Evolutionary conservation across 2,329 filamentous ascomycete genomes (phyloP).

Genomic region (Cladosporium sp.): DNA sequence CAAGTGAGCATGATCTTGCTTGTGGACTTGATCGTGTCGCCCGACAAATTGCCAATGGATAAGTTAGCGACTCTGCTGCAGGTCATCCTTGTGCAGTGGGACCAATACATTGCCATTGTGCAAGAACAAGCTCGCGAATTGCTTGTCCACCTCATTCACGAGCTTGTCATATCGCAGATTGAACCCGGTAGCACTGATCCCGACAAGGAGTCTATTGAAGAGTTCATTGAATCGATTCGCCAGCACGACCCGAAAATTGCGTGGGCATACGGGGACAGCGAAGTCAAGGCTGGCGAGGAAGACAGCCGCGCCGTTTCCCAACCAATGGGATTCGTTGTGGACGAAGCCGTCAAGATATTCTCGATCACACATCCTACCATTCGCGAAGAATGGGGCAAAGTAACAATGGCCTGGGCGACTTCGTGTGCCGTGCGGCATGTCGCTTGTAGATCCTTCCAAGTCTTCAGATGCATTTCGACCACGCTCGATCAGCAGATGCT

Average conservation of each 20-base stretch:
- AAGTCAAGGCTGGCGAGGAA: constrained; percentile 60
- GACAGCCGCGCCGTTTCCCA: constrained; percentile 73
- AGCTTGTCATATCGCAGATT: constrained; percentile 75
- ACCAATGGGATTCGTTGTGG: constrained; percentile 80
- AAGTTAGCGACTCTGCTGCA: constrained; percentile 83
- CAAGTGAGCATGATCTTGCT: constrained; percentile 89
- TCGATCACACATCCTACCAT: constrained; percentile 78
- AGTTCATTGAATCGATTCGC: constrained; percentile 80
- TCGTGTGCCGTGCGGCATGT: constrained; percentile 93
- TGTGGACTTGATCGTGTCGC: constrained; percentile 93
- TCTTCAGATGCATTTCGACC: constrained; percentile 90
- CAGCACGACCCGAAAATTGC: constrained; percentile 78
- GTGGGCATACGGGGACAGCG: constrained; percentile 93
- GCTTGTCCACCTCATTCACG: constrained; percentile 95
- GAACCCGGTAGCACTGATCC: constrained; percentile 65
- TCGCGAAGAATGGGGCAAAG: constrained; percentile 83
- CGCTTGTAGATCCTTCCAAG: constrained; percentile 93
- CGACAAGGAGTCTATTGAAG: constrained; percentile 73
- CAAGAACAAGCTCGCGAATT: constrained; percentile 97
- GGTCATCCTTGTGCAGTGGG: constrained; percentile 90
- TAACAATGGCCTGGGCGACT: constrained; percentile 91
- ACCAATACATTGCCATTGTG: constrained; percentile 90
- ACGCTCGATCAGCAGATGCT: constrained; percentile 90
- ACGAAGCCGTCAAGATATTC: constrained; percentile 79
- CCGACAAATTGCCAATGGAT: constrained; percentile 72